phyloP scores from a whole-genome alignment of 108 stramenopile species.

The Conticribra weissflogii region DNA sequence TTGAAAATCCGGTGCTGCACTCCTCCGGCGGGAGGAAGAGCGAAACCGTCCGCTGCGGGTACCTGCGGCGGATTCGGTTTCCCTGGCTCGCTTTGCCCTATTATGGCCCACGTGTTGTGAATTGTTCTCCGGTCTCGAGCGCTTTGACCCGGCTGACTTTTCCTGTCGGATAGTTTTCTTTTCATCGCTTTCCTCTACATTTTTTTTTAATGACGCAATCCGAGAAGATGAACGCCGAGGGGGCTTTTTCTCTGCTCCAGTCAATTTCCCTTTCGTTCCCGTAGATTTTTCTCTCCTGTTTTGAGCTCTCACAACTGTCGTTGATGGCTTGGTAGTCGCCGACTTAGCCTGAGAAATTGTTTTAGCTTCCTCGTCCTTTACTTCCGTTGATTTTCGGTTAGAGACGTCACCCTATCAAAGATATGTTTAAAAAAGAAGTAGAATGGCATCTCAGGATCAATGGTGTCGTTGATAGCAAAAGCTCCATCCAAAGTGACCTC shows the following conservation, averaged over 20 bases:
- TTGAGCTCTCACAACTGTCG: neutral
- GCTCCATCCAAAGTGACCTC: no score
- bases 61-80: neutral
- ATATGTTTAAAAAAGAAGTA: neutral
- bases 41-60: conserved; percentile 1
- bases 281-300: neutral
- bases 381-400: conserved; percentile 20
- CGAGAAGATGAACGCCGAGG: conserved; percentile 16
- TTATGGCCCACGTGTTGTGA: conserved; percentile 5
- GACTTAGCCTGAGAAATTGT: neutral
- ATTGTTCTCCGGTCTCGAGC: conserved; percentile 21
- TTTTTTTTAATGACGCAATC: conserved; percentile 7
- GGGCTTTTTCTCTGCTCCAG: conserved; percentile 6
- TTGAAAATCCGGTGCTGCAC: neutral
- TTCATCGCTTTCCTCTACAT: conserved; percentile 1
- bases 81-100: conserved; percentile 18
- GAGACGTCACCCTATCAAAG: conserved; percentile 38
- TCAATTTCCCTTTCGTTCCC: neutral
- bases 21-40: conserved; percentile 1
- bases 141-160: conserved; percentile 22
- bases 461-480: no score
- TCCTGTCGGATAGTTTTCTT: conserved; percentile 7
- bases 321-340: conserved; percentile 10
- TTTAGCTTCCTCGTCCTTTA: conserved; percentile 1
- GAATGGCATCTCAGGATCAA: no score